Evolutionary conservation across 305 asterid species (phyloP).

Genomic region (Solanum aculeatissimum): DNA sequence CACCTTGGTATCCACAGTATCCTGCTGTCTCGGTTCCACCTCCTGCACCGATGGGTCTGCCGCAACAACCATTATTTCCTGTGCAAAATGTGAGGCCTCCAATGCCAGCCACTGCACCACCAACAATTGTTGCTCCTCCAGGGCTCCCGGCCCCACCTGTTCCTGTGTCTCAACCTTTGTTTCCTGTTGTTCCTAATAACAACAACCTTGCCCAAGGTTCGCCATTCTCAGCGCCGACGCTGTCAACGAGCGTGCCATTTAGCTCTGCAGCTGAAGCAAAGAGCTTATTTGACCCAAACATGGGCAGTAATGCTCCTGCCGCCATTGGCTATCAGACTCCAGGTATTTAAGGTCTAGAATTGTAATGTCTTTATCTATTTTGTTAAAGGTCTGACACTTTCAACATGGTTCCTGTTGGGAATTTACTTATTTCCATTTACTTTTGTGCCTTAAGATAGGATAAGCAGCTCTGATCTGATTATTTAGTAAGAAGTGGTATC

Average conservation of each 20-base stretch:
- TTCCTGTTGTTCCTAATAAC: constrained; percentile 71
- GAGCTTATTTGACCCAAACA: constrained; percentile 28
- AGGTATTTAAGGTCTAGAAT: constrained; percentile 41
- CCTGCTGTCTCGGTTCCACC: constrained; percentile 60
- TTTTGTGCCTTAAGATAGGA: neutral
- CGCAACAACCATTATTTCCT: constrained; percentile 83
- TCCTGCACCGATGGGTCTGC: constrained; percentile 51
- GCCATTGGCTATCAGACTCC: constrained; percentile 27
- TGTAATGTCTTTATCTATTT: neutral
- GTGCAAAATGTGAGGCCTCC: constrained; percentile 59
- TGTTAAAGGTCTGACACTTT: neutral
- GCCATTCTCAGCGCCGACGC: constrained; percentile 47
- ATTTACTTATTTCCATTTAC: neutral
- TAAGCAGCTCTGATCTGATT: neutral
- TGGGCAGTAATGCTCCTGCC: constrained; percentile 26
- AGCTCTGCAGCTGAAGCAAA: constrained; percentile 39
- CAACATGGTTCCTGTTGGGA: neutral
- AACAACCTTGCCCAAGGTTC: constrained; percentile 42
- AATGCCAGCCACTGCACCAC: constrained; percentile 37
- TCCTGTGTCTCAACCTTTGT: constrained; percentile 81
- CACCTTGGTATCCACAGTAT: constrained; percentile 72
- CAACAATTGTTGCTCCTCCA: constrained; percentile 55
- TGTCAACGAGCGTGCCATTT: constrained; percentile 35
- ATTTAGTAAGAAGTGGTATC: neutral
- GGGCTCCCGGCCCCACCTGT: constrained; percentile 59